Evolutionary conservation across 1,284 basidiomycete genomes (phyloP).

Genomic region (Ceratobasidium papillatum): DNA sequence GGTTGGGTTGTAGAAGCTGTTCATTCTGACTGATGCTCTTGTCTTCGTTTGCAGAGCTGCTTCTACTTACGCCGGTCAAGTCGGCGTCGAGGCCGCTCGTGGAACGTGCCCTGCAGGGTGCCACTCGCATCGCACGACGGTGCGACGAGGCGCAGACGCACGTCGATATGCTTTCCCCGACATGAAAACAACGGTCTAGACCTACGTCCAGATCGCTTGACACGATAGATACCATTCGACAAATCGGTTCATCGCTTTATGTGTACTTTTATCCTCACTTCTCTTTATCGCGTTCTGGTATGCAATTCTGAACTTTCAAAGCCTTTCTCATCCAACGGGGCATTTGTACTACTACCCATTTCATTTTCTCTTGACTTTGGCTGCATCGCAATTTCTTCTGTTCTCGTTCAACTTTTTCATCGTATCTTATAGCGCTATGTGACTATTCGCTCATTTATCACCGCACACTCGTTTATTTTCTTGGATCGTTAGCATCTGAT

Average conservation of each 20-base stretch:
- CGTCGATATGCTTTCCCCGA: slow-evolving; percentile 50
- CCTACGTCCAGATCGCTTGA: neutral
- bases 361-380: neutral
- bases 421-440: slow-evolving; percentile 36
- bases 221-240: slow-evolving; percentile 30
- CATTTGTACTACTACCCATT: slow-evolving; percentile 35
- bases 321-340: slow-evolving; percentile 26
- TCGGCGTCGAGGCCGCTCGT: slow-evolving; percentile 61
- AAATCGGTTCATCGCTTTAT: slow-evolving; percentile 14
- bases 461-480: slow-evolving; percentile 28
- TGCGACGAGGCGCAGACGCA: slow-evolving; percentile 73
- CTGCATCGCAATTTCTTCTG: neutral
- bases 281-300: slow-evolving; percentile 12
- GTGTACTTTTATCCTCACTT: slow-evolving; percentile 26
- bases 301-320: slow-evolving; percentile 24
- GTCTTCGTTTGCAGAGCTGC: slow-evolving; percentile 53
- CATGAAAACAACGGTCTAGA: slow-evolving; percentile 22
- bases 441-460: slow-evolving; percentile 13
- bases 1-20: slow-evolving; percentile 27
- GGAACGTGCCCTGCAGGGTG: slow-evolving; percentile 66
- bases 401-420: slow-evolving; percentile 13
- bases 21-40: neutral
- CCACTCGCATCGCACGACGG: slow-evolving; percentile 65
- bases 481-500: slow-evolving; percentile 24
- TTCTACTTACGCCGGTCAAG: slow-evolving; percentile 56